Evolutionary conservation across 495 filamentous ascomycete species (phyloP).

Genomic region (Penicillium dipodomyicola): DNA sequence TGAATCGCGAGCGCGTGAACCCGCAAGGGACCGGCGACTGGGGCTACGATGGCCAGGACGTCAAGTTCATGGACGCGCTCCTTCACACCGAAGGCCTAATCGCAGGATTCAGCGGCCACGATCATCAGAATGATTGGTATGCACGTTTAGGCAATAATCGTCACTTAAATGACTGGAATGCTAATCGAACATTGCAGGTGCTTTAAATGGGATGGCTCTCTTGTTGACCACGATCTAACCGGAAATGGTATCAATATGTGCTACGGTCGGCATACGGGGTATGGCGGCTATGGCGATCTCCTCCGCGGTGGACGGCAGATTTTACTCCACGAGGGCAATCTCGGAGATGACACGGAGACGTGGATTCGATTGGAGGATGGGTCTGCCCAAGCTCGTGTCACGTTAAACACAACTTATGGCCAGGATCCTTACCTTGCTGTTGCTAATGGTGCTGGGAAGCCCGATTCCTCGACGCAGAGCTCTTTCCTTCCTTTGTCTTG

Average conservation of each 20-base stretch:
- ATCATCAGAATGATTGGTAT: constrained; percentile 69
- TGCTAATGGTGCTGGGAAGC: neutral
- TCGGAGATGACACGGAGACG: constrained; percentile 49
- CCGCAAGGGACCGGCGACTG: constrained; percentile 27
- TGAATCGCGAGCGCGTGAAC: constrained; percentile 56
- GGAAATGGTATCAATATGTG: constrained; percentile 54
- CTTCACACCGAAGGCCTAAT: constrained; percentile 55
- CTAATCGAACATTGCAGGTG: constrained; percentile 23
- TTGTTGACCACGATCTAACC: constrained; percentile 30
- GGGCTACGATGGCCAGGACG: constrained; percentile 52
- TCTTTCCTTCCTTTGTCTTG: constrained; percentile 6
- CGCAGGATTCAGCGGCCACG: constrained; percentile 66
- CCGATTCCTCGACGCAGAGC: neutral
- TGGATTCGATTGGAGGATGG: constrained; percentile 67
- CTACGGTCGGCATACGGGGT: constrained; percentile 69
- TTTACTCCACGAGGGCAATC: constrained; percentile 39
- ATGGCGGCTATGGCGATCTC: constrained; percentile 68
- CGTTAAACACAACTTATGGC: constrained; percentile 67
- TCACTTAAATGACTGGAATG: neutral
- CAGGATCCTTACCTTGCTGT: constrained; percentile 38
- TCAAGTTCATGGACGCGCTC: constrained; percentile 63
- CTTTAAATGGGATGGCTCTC: constrained; percentile 37
- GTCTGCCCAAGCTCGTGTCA: constrained; percentile 52
- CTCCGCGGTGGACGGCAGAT: constrained; percentile 61
- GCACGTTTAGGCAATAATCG: neutral